These are phyloP conservation scores for Candida caryicola DNA, from an alignment of 805 yeast genomes.

Conservation along the genomic window DNA sequence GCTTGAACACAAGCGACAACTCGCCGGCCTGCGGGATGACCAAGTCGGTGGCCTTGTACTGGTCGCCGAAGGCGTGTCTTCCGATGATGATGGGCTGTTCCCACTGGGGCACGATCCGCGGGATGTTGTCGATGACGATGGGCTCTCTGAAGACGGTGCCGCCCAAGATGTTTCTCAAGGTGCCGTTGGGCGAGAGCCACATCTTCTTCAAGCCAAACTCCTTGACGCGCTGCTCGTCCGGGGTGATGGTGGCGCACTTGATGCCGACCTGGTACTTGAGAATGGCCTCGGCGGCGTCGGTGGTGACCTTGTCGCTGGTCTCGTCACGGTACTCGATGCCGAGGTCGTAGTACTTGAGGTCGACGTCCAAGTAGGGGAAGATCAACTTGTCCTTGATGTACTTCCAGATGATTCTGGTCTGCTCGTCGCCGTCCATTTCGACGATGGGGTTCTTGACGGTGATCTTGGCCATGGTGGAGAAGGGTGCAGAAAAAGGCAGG, in stretches of 20 bases:
- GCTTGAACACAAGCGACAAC: slow-evolving; percentile 73
- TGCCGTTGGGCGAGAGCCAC: slow-evolving; percentile 98
- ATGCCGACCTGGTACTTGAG: slow-evolving; percentile 87
- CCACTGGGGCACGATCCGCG: slow-evolving; percentile 89
- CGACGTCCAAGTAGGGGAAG: slow-evolving; percentile 80
- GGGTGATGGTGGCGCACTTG: slow-evolving; percentile 98
- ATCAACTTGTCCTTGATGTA: slow-evolving; percentile 82
- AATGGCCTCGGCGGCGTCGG: slow-evolving; percentile 88
- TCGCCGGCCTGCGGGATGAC: slow-evolving; percentile 78
- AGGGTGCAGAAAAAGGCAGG: too few relatives aligned
- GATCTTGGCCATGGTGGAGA: slow-evolving; percentile 46
- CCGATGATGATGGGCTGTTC: slow-evolving; percentile 94
- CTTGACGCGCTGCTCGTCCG: slow-evolving; percentile 91
- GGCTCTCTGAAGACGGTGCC: slow-evolving; percentile 98
- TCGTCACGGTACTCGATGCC: slow-evolving; percentile 83
- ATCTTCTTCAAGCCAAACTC: slow-evolving; percentile 89
- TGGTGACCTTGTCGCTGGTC: slow-evolving; percentile 85
- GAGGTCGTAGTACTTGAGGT: slow-evolving; percentile 87
- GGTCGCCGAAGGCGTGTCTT: slow-evolving; percentile 97
- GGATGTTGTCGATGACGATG: slow-evolving; percentile 83
- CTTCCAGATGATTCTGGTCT: slow-evolving; percentile 96
- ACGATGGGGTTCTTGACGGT: slow-evolving; percentile 85
- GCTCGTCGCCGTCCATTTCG: slow-evolving; percentile 97
- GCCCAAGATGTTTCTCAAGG: slow-evolving; percentile 91
- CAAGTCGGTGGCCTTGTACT: slow-evolving; percentile 88